Conservation (phyloP, 345 rosid genomes). For the Salix suchowensis region DNA sequence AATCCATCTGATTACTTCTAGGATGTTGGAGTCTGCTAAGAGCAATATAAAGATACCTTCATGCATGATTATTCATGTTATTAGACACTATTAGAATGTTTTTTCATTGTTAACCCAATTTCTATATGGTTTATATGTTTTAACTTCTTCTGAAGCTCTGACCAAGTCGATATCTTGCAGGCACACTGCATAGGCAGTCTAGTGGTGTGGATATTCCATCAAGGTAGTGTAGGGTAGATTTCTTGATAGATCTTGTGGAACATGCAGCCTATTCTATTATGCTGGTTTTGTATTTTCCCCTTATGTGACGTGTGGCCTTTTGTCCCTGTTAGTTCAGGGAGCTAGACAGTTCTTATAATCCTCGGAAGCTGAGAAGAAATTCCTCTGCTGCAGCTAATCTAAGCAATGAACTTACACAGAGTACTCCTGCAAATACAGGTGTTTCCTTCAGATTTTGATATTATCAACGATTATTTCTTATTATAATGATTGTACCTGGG, state of each 20-base stretch:
- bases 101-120: not conserved
- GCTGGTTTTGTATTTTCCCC: not conserved
- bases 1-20: not conserved
- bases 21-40: not conserved
- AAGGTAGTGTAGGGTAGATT: conserved; percentile 36
- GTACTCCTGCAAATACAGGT: conserved; percentile 50
- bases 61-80: not conserved
- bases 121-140: not conserved
- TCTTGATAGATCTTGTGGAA: not conserved
- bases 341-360: conserved; percentile 41
- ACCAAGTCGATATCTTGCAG: conserved; percentile 30
- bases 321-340: conserved; percentile 31
- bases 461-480: not conserved
- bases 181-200: conserved; percentile 60
- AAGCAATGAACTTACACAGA: conserved; percentile 40
- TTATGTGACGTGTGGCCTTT: not conserved
- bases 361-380: conserved; percentile 58
- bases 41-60: not conserved
- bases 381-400: conserved; percentile 69
- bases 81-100: not conserved
- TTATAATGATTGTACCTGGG: not conserved
- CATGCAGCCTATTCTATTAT: not conserved
- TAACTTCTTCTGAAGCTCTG: not conserved
- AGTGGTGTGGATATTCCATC: conserved; percentile 61
- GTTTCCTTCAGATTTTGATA: not conserved